Evolutionary conservation across 768 basidiomycete genomes (phyloP).

Genomic region (Podaxis sp.): DNA sequence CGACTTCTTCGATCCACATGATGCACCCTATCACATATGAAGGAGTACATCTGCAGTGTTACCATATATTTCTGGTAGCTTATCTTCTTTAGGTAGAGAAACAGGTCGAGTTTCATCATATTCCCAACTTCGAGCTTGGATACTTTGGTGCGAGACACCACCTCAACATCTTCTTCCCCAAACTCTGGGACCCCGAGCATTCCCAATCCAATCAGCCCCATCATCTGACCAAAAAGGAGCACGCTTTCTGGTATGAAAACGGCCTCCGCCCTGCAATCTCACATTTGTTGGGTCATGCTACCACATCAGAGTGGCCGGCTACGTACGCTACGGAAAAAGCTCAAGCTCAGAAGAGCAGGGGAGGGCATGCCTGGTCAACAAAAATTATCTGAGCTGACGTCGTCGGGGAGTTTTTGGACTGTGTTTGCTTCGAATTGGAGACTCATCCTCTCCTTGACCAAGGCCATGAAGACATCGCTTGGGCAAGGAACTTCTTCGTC

Average conservation of each 20-base stretch:
- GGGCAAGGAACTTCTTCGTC: too few species aligned
- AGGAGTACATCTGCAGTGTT: too few species aligned
- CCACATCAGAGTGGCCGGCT: constrained; percentile 26
- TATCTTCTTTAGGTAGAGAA: background rate
- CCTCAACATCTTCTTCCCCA: constrained; percentile 25
- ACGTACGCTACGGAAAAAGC: constrained; percentile 21
- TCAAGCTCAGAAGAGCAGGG: constrained; percentile 16
- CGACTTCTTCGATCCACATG: background rate
- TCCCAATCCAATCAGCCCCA: background rate
- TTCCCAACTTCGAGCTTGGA: background rate
- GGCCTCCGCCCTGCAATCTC: constrained; percentile 26
- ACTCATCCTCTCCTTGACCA: constrained; percentile 3
- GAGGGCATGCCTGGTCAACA: constrained; percentile 20
- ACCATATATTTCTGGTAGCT: too few species aligned
- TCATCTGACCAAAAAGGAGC: constrained; percentile 15
- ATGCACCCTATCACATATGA: background rate
- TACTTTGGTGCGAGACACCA: background rate
- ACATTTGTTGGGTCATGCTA: background rate
- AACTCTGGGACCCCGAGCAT: constrained; percentile 19
- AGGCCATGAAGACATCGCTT: background rate
- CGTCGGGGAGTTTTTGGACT: too few species aligned
- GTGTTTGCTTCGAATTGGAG: background rate
- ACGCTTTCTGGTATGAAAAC: constrained; percentile 21
- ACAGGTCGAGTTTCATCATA: background rate
- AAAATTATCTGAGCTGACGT: constrained; percentile 17